Percentiles rank a stretch among this genome's conserved stretches.
These are phyloP conservation scores for Pyrus communis DNA, from an alignment of 306 rosid genomes.

Conservation along the genomic window DNA sequence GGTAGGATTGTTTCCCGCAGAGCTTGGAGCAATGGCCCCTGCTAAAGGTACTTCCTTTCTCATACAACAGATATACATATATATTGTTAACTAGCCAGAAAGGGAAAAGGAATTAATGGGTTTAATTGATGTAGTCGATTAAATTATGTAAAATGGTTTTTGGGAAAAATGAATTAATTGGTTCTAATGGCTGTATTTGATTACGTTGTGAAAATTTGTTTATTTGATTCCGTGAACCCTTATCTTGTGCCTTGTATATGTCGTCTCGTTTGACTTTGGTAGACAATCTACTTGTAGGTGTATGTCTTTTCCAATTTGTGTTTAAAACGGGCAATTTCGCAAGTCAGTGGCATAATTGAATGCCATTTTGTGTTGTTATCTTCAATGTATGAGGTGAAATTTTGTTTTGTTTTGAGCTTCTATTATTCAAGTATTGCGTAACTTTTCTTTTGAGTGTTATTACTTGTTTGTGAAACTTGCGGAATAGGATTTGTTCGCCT, in stretches of 20 bases:
- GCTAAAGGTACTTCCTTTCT: constrained; percentile 14
- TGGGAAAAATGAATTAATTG: background rate
- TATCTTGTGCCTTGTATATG: background rate
- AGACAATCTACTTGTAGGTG: background rate
- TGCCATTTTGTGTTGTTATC: background rate
- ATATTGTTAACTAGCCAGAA: background rate
- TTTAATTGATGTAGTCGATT: background rate
- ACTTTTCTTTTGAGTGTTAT: background rate
- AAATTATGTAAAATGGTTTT: background rate
- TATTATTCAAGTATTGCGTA: background rate
- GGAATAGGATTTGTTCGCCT: background rate
- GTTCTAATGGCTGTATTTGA: background rate
- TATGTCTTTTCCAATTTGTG: background rate
- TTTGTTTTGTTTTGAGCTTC: background rate
- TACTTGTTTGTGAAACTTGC: background rate
- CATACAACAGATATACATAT: background rate
- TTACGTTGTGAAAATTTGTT: background rate
- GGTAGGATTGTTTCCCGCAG: constrained; percentile 11
- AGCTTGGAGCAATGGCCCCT: constrained; percentile 26
- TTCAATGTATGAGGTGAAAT: background rate
- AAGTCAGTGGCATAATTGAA: background rate
- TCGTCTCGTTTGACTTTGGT: background rate
- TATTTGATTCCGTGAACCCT: background rate
- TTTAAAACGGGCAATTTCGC: background rate
- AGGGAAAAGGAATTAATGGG: background rate